Percentiles rank a stretch among this genome's conserved stretches.
phyloP scores from a whole-genome alignment of 1,139 yeast species.

The Candida frijolesensis region DNA sequence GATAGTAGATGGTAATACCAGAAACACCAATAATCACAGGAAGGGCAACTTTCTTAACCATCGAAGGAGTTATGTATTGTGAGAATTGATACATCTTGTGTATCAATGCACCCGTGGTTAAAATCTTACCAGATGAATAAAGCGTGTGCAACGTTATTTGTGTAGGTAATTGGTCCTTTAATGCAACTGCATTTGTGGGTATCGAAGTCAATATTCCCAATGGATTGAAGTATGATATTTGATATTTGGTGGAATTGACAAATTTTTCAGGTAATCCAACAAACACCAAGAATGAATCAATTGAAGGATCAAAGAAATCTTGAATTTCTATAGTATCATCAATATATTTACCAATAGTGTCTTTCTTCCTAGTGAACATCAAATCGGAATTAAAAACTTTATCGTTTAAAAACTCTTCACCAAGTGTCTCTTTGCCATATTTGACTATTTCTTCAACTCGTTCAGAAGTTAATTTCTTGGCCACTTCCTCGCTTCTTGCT shows the following conservation, averaged over 20 bases:
- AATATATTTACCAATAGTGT: slow-evolving; percentile 60
- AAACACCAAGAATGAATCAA: slow-evolving; percentile 56
- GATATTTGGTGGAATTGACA: slow-evolving; percentile 30
- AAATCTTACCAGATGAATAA: slow-evolving; percentile 46
- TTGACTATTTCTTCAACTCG: slow-evolving; percentile 64
- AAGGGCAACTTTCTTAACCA: slow-evolving; percentile 36
- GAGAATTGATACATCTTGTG: slow-evolving; percentile 35
- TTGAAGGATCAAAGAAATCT: slow-evolving; percentile 79
- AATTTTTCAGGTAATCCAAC: slow-evolving; percentile 41
- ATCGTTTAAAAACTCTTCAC: slow-evolving; percentile 61
- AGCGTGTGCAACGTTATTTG: slow-evolving; percentile 46
- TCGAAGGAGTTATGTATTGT: slow-evolving; percentile 29
- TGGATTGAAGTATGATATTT: slow-evolving; percentile 39
- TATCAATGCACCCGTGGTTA: slow-evolving; percentile 45
- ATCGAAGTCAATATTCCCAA: slow-evolving; percentile 33
- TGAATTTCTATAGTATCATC: slow-evolving; percentile 58
- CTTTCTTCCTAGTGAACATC: slow-evolving; percentile 82
- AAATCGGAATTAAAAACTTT: slow-evolving; percentile 73
- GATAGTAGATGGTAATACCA: slow-evolving; percentile 63
- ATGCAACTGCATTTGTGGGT: slow-evolving; percentile 33
- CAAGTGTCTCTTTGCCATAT: slow-evolving; percentile 62
- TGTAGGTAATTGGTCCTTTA: slow-evolving; percentile 39
- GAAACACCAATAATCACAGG: slow-evolving; percentile 57
- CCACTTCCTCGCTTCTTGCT: slow-evolving; percentile 62
- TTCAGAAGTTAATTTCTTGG: slow-evolving; percentile 58